These are phyloP conservation scores for Melampsora americana DNA, from an alignment of 1,284 basidiomycete genomes.

Conservation along the genomic window DNA sequence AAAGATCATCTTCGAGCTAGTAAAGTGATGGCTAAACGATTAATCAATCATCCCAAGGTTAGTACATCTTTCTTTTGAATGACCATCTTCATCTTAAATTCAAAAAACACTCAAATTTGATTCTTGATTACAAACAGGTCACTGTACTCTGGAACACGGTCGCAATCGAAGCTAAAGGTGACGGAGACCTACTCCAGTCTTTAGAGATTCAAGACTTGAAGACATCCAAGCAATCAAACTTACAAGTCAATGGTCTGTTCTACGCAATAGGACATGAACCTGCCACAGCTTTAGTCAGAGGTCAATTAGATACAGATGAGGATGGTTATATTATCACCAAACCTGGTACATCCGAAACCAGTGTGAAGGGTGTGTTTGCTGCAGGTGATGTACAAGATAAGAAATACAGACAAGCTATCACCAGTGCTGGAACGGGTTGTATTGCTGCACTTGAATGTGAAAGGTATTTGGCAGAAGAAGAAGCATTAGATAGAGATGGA, in stretches of 20 bases:
- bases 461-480: conserved; percentile 73
- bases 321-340: conserved; percentile 96
- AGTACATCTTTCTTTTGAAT: conserved; percentile 56
- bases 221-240: conserved; percentile 75
- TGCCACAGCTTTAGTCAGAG: conserved; percentile 80
- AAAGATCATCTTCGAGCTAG: conserved; percentile 87
- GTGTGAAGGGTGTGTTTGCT: conserved; percentile 89
- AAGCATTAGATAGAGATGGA: conserved; percentile 26
- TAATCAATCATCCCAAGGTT: conserved; percentile 85
- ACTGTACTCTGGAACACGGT: conserved; percentile 69
- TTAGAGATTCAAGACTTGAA: conserved; percentile 77
- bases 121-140: conserved; percentile 53
- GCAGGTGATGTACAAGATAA: conserved; percentile 99
- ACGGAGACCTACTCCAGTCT: conserved; percentile 83
- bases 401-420: conserved; percentile 90
- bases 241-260: conserved; percentile 88
- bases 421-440: conserved; percentile 82
- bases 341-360: conserved; percentile 93
- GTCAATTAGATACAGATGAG: conserved; percentile 79
- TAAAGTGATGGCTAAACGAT: conserved; percentile 96
- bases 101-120: background rate
- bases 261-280: conserved; percentile 95
- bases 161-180: conserved; percentile 85
- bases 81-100: background rate
- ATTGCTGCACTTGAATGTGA: conserved; percentile 95